These are phyloP conservation scores for Mycena filopes DNA, from an alignment of 768 basidiomycete genomes.

Conservation along the genomic window DNA sequence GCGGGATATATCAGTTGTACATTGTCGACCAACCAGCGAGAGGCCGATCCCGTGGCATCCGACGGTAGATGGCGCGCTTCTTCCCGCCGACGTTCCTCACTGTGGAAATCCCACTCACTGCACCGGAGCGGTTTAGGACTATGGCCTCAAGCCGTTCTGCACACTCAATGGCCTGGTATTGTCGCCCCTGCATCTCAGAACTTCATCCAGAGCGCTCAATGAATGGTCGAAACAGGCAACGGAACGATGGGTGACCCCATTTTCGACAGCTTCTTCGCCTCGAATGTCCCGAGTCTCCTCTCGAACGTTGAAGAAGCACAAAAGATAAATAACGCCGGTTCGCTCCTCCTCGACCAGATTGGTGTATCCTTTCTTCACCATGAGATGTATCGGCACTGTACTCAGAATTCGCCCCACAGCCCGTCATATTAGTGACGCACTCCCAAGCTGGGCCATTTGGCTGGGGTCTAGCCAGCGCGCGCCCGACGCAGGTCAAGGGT, in stretches of 20 bases:
- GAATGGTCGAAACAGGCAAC: constrained; percentile 11
- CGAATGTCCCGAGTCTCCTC: constrained; percentile 41
- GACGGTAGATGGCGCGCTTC: constrained; percentile 42
- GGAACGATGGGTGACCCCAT: constrained; percentile 45
- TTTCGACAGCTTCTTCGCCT: constrained; percentile 47
- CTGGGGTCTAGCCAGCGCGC: constrained; percentile 49
- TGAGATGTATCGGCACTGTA: too few relatives aligned
- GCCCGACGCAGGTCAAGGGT: constrained; percentile 46
- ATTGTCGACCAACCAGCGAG: constrained; percentile 51
- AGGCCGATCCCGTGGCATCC: constrained; percentile 49
- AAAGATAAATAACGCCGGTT: constrained; percentile 46
- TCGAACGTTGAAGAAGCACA: constrained; percentile 34
- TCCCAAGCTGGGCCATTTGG: constrained; percentile 50
- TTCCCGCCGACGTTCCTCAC: constrained; percentile 31
- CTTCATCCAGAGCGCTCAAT: not conserved
- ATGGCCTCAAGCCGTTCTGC: constrained; percentile 48
- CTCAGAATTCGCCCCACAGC: too few relatives aligned
- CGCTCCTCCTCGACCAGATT: constrained; percentile 47
- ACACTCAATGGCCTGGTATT: constrained; percentile 23
- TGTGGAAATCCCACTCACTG: constrained; percentile 47
- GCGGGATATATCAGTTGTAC: constrained; percentile 61
- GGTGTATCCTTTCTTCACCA: constrained; percentile 49
- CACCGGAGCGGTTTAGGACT: constrained; percentile 40
- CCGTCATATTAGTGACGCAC: constrained; percentile 48
- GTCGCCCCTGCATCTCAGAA: too few relatives aligned